Conservation (phyloP, 495 filamentous ascomycete species). For the Sphaerosporella brunnea region DNA sequence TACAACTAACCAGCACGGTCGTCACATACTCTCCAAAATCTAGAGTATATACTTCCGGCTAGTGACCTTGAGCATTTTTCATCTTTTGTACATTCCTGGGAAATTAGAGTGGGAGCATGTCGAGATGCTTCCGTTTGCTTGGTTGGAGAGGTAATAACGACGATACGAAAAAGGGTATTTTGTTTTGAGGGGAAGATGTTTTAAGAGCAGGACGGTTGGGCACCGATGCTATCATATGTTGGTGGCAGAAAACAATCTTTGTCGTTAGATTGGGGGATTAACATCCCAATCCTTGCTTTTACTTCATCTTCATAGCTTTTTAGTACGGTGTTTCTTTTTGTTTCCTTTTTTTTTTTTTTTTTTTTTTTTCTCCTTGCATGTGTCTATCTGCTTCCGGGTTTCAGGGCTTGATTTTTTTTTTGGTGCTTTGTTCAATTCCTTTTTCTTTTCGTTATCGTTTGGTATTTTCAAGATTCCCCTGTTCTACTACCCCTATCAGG, state of each 20-base stretch:
- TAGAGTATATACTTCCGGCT: slow-evolving; percentile 3
- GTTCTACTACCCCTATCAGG: neutral
- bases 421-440: neutral
- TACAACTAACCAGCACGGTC: neutral
- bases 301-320: slow-evolving; percentile 1
- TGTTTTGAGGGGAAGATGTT: slow-evolving; percentile 4
- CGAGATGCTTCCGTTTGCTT: neutral
- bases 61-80: neutral
- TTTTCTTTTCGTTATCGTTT: neutral
- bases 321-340: slow-evolving; percentile 5
- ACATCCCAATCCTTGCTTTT: neutral
- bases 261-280: neutral
- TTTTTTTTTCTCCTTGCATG: slow-evolving; percentile 5
- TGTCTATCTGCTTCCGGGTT: slow-evolving; percentile 5
- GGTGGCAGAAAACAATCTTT: neutral
- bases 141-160: slow-evolving; percentile 5
- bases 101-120: slow-evolving; percentile 3
- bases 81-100: slow-evolving; percentile 8
- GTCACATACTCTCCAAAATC: slow-evolving; percentile 2
- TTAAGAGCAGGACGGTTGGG: neutral
- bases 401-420: slow-evolving; percentile 9
- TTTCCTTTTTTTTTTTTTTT: neutral
- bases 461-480: slow-evolving; percentile 2
- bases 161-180: slow-evolving; percentile 1
- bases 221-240: neutral